Percentiles rank a stretch among this genome's conserved stretches.
These are phyloP conservation scores for Hura crepitans DNA, from an alignment of 441 rosid species.

Conservation along the genomic window DNA sequence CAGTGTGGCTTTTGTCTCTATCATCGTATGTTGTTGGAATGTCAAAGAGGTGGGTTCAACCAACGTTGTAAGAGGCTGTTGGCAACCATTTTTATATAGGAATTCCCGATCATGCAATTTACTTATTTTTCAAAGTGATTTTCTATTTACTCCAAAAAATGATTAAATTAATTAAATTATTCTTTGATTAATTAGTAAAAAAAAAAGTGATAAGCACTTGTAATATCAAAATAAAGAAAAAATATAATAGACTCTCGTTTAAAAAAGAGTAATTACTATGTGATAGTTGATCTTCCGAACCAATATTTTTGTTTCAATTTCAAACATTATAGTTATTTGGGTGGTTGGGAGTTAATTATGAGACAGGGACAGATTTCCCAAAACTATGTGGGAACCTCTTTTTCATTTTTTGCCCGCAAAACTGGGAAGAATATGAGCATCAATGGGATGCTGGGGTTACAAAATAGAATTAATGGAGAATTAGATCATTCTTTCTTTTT, in stretches of 20 bases:
- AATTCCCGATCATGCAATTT: constrained; percentile 10
- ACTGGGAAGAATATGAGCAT: constrained; percentile 24
- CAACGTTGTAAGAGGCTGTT: constrained; percentile 15
- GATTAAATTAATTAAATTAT: no score
- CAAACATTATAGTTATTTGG: constrained; percentile 9
- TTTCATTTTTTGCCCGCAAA: constrained; percentile 7
- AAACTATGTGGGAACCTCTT: background rate
- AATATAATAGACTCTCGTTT: no score
- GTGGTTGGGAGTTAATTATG: background rate
- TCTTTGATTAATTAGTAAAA: no score
- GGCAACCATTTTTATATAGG: constrained; percentile 11
- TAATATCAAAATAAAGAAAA: no score
- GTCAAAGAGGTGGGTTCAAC: constrained; percentile 24
- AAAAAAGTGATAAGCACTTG: no score
- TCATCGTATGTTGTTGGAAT: constrained; percentile 13
- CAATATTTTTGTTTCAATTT: no score
- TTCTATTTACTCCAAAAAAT: no score
- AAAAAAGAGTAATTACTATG: no score
- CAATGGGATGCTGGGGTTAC: constrained; percentile 19
- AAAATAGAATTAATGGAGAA: background rate
- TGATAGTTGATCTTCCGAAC: constrained; percentile 18
- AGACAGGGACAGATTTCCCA: no score
- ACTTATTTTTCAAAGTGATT: constrained; percentile 12
- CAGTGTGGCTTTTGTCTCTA: background rate
- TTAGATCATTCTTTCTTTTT: background rate